Evolutionary conservation across 2,329 filamentous ascomycete genomes (phyloP).

Genomic region (Cryphonectria carpinicola): DNA sequence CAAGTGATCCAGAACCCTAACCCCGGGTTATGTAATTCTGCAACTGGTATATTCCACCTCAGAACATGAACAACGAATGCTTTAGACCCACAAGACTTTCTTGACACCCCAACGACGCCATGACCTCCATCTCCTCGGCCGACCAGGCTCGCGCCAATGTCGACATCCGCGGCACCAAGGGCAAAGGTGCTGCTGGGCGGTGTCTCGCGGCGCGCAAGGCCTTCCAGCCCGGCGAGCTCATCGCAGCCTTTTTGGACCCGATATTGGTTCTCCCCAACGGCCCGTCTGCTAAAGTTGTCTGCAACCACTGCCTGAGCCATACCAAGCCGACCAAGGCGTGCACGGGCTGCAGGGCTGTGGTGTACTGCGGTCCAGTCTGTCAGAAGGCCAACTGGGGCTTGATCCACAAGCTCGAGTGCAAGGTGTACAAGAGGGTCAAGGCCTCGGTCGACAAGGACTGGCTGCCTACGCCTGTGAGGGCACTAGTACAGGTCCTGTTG

Average conservation of each 20-base stretch:
- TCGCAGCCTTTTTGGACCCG: constrained; percentile 50
- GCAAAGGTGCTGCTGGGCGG: constrained; percentile 44
- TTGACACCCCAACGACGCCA: constrained; percentile 2
- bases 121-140: constrained; percentile 21
- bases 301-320: constrained; percentile 52
- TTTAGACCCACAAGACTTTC: neutral
- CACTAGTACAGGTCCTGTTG: constrained; percentile 56
- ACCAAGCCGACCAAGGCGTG: constrained; percentile 44
- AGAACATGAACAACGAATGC: neutral
- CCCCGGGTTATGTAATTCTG: neutral
- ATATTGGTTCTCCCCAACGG: constrained; percentile 54
- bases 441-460: constrained; percentile 35
- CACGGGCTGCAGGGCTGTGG: constrained; percentile 55
- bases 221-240: constrained; percentile 50
- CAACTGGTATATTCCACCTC: neutral
- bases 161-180: constrained; percentile 34
- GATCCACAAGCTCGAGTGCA: constrained; percentile 60
- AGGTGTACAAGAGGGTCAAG: constrained; percentile 45
- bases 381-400: constrained; percentile 58
- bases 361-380: constrained; percentile 59
- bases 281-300: constrained; percentile 46
- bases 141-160: constrained; percentile 10
- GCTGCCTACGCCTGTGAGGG: constrained; percentile 60
- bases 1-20: neutral
- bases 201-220: constrained; percentile 47